phyloP scores from a whole-genome alignment of 2,329 filamentous ascomycete species.

The Ceratocystis alfenasii region DNA sequence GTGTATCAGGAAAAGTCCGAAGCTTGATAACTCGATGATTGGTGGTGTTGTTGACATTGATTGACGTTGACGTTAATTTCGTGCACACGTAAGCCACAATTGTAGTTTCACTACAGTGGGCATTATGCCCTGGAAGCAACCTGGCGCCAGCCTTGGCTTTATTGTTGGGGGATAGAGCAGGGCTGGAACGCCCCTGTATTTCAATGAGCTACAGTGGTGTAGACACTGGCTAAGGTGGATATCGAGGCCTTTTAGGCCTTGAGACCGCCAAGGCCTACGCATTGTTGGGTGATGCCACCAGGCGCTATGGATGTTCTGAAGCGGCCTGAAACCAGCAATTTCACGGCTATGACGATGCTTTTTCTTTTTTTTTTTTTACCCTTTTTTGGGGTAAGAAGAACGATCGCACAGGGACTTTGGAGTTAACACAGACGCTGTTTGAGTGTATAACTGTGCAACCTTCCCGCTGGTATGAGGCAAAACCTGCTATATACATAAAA shows the following conservation, averaged over 20 bases:
- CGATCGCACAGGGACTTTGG: background rate
- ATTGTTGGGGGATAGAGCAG: background rate
- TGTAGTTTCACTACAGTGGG: constrained; percentile 7
- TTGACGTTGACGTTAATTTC: constrained; percentile 11
- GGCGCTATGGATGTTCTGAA: no score
- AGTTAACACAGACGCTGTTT: background rate
- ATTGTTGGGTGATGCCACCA: no score
- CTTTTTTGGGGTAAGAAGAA: background rate
- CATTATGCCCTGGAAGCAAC: background rate
- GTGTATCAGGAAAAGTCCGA: background rate
- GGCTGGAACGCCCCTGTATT: background rate
- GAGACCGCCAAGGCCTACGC: no score
- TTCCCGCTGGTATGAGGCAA: background rate
- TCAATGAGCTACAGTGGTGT: background rate
- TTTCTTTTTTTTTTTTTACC: background rate
- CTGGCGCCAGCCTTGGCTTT: background rate
- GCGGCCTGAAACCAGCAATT: no score
- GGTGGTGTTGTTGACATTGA: constrained; percentile 2
- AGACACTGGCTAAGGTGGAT: background rate
- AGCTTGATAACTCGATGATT: background rate
- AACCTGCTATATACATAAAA: background rate
- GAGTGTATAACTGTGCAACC: background rate
- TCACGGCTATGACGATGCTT: background rate
- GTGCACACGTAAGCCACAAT: constrained; percentile 23
- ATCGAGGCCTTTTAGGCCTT: background rate